Base-by-base conservation (phyloP, 2,329 filamentous ascomycete species). In the Paraconiothyrium sp. region DNA sequence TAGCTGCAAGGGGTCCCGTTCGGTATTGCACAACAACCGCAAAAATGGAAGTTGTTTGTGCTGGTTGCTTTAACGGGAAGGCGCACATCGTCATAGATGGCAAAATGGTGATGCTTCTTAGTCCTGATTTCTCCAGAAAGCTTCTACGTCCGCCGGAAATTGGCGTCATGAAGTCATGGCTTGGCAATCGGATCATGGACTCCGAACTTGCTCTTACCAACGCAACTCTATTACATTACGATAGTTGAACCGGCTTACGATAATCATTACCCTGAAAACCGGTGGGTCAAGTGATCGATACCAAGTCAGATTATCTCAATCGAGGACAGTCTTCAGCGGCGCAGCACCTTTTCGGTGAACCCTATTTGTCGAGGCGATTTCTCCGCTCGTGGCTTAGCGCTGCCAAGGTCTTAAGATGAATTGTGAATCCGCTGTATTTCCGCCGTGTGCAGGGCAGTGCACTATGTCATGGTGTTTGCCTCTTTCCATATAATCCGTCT, bases 81-180 rank as follows among this genome's bases (percentile, higher is more conserved):
- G 34, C 39, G 4, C 37, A 43, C 49, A 54, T 57, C 58, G 58
- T 60, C 58, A 60, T 51, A 57, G 55, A 37, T 57, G 41, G 32
- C 14, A 32, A 1, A 39, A 5, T 46, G 30, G n/a, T 48, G 14
- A 34, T 14, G 39, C 37, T 41, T 41, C 8, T 16, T 41, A 16
- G 37, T 11, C 14, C 11, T 3, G 43, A n/a, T 63, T 16, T 41
- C 13, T 58, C 57, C 44, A 48, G 43, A 58, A 61, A 55, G 49
- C 43, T 58, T 58, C 54, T 3, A 46, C 35, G 34, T 44, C 35
- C 41, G 48, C 49, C 27, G 50, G 34, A 50, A 34, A 54, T 58
- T 49, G 13, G 14, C 60, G 20, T 44, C 34, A 59, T 62, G 60
- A 62, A 52, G 39, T 62, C 60, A 62, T 62, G 37, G 16, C 49